Evolutionary conservation across 441 rosid genomes (phyloP).

Genomic region (Arabidopsis hybrid): DNA sequence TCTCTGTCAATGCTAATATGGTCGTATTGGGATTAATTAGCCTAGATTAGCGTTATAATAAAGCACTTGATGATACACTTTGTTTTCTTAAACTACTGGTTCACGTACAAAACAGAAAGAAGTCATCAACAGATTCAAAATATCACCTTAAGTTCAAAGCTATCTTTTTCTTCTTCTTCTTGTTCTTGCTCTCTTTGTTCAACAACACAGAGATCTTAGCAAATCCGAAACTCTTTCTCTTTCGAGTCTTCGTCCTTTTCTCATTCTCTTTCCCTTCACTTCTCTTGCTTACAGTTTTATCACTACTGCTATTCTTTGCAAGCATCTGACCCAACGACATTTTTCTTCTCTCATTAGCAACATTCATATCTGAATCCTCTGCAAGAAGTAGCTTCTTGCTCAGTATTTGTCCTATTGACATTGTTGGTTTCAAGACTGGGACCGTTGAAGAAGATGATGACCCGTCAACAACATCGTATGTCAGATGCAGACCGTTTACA

Average conservation of each 20-base stretch:
- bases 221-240: conserved; percentile 86
- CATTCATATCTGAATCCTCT: conserved; percentile 61
- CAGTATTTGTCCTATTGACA: conserved; percentile 92
- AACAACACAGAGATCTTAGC: conserved; percentile 68
- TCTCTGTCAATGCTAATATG: neutral
- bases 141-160: conserved; percentile 58
- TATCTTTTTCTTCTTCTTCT: conserved; percentile 65
- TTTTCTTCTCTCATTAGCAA: conserved; percentile 55
- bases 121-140: conserved; percentile 4
- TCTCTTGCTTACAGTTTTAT: conserved; percentile 29
- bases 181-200: conserved; percentile 73
- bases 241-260: conserved; percentile 54
- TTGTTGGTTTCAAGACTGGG: conserved; percentile 71
- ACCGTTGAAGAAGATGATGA: conserved; percentile 34
- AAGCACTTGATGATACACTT: conserved; percentile 11
- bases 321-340: conserved; percentile 89
- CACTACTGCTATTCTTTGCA: conserved; percentile 51
- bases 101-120: neutral
- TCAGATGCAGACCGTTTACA: conserved; percentile 43
- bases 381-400: conserved; percentile 83
- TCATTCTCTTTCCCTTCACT: conserved; percentile 53
- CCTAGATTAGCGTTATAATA: conserved; percentile 5
- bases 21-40: neutral
- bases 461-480: conserved; percentile 32
- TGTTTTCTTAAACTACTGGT: neutral